Conservation (phyloP, 108 stramenopile species). For the Parmales sp. region DNA sequence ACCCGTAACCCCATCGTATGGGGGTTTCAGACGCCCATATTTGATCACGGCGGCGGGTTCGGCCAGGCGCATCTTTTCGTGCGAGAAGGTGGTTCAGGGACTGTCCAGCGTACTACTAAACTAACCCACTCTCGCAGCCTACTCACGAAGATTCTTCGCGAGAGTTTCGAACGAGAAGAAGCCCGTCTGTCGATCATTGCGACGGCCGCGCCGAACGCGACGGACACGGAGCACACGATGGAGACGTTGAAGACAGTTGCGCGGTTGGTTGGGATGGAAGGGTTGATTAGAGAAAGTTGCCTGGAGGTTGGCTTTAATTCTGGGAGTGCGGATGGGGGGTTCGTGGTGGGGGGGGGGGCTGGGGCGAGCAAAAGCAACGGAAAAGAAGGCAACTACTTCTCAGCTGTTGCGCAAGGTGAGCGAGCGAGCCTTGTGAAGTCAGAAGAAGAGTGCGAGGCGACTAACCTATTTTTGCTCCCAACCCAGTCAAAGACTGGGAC, state of each 20-base stretch:
- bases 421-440: too few relatives aligned
- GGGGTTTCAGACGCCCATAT: too few relatives aligned
- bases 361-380: slow-evolving; percentile 25
- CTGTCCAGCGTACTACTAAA: too few relatives aligned
- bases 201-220: slow-evolving; percentile 42
- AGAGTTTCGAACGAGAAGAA: slow-evolving; percentile 35
- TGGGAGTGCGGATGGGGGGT: not conserved
- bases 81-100: too few relatives aligned
- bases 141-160: slow-evolving; percentile 54
- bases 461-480: slow-evolving; percentile 11
- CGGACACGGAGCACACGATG: slow-evolving; percentile 59
- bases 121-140: slow-evolving; percentile 37
- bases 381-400: too few relatives aligned
- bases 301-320: not conserved
- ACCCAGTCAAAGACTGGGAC: slow-evolving; percentile 25
- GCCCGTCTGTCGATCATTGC: slow-evolving; percentile 51
- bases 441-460: slow-evolving; percentile 8
- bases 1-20: too few relatives aligned
- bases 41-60: too few relatives aligned
- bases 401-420: too few relatives aligned
- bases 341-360: not conserved
- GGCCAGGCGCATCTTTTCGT: too few relatives aligned
- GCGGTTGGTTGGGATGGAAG: slow-evolving; percentile 32
- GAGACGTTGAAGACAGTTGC: slow-evolving; percentile 50
- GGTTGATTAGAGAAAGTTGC: slow-evolving; percentile 15